phyloP scores from a whole-genome alignment of 768 basidiomycete species.

The Mycena filopes region DNA sequence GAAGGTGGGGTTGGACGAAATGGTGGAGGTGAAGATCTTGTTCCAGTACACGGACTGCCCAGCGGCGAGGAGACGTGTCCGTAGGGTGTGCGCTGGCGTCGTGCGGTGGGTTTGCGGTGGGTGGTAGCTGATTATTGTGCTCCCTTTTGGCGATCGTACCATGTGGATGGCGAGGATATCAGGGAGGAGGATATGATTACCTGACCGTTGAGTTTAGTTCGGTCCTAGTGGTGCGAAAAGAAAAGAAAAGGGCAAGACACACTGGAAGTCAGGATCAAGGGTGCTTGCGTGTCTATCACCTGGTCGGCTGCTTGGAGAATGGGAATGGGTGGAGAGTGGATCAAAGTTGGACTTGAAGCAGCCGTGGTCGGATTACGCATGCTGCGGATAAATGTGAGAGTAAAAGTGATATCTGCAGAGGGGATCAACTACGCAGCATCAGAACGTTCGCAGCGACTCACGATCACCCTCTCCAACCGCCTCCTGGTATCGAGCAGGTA shows the following conservation, averaged over 20 bases:
- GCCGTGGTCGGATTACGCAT: constrained; percentile 43
- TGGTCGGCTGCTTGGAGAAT: constrained; percentile 37
- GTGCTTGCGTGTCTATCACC: constrained; percentile 63
- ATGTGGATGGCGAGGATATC: constrained; percentile 67
- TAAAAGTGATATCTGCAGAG: constrained; percentile 68
- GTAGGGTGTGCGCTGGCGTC: constrained; percentile 48
- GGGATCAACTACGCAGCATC: no score
- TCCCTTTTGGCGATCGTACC: constrained; percentile 52
- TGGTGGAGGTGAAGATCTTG: constrained; percentile 49
- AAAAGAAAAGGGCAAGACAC: no score
- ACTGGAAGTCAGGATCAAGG: constrained; percentile 55
- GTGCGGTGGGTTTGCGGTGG: constrained; percentile 44
- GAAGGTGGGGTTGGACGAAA: constrained; percentile 61
- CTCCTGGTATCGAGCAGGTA: constrained; percentile 68
- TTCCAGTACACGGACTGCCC: constrained; percentile 59
- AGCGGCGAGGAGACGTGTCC: constrained; percentile 48
- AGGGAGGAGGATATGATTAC: constrained; percentile 47
- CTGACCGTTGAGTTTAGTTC: no score
- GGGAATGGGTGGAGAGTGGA: constrained; percentile 23
- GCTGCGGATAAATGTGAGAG: constrained; percentile 61
- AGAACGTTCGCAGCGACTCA: constrained; percentile 38
- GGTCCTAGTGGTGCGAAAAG: no score
- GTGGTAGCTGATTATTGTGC: constrained; percentile 59
- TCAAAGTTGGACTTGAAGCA: constrained; percentile 35
- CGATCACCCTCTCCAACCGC: constrained; percentile 51